Evolutionary conservation across 331 rosid genomes (phyloP), one percentile per base, ranked within the genome.

Genomic region (Pyracantha coccinea): DNA sequence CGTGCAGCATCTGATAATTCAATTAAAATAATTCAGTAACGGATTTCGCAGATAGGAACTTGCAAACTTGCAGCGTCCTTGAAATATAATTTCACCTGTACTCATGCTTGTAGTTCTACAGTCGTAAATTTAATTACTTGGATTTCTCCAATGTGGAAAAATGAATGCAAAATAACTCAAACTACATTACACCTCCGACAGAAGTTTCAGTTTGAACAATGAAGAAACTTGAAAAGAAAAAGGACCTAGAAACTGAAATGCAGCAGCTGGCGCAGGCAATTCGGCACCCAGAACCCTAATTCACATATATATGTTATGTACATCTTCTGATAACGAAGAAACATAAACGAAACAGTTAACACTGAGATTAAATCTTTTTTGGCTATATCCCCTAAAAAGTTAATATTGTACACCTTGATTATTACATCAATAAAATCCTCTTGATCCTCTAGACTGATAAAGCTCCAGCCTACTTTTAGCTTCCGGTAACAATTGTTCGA

Each of bases 381-480:
- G 19, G 47, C 15, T 45, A 15, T 32, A 17, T 20, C 32, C 66
- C 66, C 33, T 21, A 31, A 31, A 5, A 32, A 21, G 6, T 47
- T 14, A 5, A 66, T 47, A 45, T 78, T 66, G 17, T 77, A 64
- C 61, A 73, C 8, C 23, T 58, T 4, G n/a, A 15, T 66, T 23
- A 15, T 66, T 23, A 28, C 66, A 74, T 85, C 77, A 89, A 24
- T 81, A 80, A 73, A 85, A 87, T 67, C 85, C 91, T 73, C 94
- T 85, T 8, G 88, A 75, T 23, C 85, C 89, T 84, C 95, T 84
- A 38, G 95, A 89, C 69, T 89, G 94, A 75, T 86, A 89, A 23
- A 85, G 90, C 64, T 87, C 94, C 74, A 89, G 74, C 61, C 92
- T 82, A 77, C 92, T 87, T 59, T 89, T 89, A 53, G 95, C 90